A percentile compares a stretch with the other conserved stretches of the same genome.
Evolutionary conservation across 2,329 filamentous ascomycete species (phyloP).

Genomic region (Teratosphaeria nubilosa): DNA sequence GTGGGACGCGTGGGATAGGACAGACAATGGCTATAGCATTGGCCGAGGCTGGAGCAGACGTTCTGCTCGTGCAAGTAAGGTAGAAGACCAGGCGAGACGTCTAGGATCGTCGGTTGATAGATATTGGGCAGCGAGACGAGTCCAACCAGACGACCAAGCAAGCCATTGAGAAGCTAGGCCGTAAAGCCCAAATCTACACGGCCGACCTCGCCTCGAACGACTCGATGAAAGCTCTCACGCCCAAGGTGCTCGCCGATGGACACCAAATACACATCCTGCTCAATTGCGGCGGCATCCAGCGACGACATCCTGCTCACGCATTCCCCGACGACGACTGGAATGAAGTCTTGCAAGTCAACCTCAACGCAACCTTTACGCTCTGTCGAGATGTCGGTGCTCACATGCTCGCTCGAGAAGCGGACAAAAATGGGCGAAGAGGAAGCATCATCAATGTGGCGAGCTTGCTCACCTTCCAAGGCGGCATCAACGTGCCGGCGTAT

Average conservation of each 20-base stretch:
- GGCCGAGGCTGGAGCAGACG: slow-evolving; percentile 41
- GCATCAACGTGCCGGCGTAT: slow-evolving; percentile 80
- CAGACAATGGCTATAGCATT: slow-evolving; percentile 42
- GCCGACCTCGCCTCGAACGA: slow-evolving; percentile 56
- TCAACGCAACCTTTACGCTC: slow-evolving; percentile 69
- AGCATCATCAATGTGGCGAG: slow-evolving; percentile 78
- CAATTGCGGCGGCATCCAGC: slow-evolving; percentile 81
- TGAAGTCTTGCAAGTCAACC: slow-evolving; percentile 77
- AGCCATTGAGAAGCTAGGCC: slow-evolving; percentile 54
- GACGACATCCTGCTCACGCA: slow-evolving; percentile 60
- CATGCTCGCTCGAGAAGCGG: slow-evolving; percentile 52
- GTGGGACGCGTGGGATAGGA: slow-evolving; percentile 41
- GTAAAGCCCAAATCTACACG: slow-evolving; percentile 57
- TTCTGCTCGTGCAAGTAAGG: slow-evolving; percentile 39
- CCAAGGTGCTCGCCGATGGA: slow-evolving; percentile 51
- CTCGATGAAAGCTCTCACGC: slow-evolving; percentile 52
- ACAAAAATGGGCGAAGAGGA: slow-evolving; percentile 48
- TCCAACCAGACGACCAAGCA: slow-evolving; percentile 49
- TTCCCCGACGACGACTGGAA: slow-evolving; percentile 73
- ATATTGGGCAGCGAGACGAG: slow-evolving; percentile 40
- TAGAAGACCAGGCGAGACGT: not conserved
- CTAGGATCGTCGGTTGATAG: not conserved
- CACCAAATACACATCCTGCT: slow-evolving; percentile 64
- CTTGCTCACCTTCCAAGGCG: slow-evolving; percentile 75
- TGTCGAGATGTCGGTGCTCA: slow-evolving; percentile 67